Evolutionary conservation across 2,329 filamentous ascomycete genomes (phyloP), one percentile per base, ranked within the genome.

Genomic region (Fusarium mundagurra): DNA sequence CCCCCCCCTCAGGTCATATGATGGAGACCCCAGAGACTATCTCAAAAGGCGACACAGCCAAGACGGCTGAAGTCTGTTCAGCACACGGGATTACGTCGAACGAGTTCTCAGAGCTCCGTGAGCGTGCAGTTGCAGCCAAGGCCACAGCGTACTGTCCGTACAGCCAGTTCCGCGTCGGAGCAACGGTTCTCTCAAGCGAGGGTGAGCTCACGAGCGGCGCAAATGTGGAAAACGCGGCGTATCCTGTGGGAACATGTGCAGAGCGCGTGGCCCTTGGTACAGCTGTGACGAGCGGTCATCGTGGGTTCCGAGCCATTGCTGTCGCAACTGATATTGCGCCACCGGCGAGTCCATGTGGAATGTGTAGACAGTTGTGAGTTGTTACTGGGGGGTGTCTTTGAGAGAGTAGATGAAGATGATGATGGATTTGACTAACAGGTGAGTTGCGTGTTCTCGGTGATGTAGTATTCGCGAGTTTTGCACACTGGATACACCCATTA

Each of bases 161-260:
- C 87, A 97, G 94, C 78, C 89, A 92, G 69, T 99, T 98, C 87
- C 93, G 92, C 73, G 96, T 99, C 71, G 96, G 96, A 72, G 92
- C 93, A 57, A 92, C 93, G 39, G 84, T 98, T 69, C 90, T 98
- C 71, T 81, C 81, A 43, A 80, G 82, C 17, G 83, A 86, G 36
- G 89, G 87, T 6, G 73, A 77, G 59, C 71, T 81, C 55, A 79
- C 81, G 55, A 74, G 76, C 53, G 96, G 96, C 62, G 95, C 94
- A 72, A 98, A 98, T 81, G 91, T 98, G 71, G 96, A 99, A 85
- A 98, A 98, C 81, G 95, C 94, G 3, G 87, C 93, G 34, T 98
- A 97, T 81, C 96, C 96, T 0, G 95, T 98, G 11, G 94, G 94
- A n/a, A 97, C 94, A 6, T 98, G 96, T 83, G 96, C 96, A 20